Percentiles rank a stretch among this genome's conserved stretches.
Conservation (phyloP, 805 yeast species). For the Saturnispora serradocipensis region DNA sequence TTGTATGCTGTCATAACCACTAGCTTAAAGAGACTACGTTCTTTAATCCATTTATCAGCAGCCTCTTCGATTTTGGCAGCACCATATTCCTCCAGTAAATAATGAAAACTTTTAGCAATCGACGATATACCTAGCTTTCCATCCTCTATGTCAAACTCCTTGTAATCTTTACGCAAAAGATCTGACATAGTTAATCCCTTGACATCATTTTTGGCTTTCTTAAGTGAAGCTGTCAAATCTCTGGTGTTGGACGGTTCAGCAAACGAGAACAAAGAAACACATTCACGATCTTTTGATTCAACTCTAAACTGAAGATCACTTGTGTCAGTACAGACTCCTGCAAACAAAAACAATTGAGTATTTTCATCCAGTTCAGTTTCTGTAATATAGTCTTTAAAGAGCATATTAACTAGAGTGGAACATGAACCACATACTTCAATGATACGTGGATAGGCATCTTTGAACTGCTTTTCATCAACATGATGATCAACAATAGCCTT, state of each 20-base stretch:
- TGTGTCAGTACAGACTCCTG: constrained; percentile 75
- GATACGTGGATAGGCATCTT: constrained; percentile 50
- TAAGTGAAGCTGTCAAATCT: not conserved
- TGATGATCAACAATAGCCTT: constrained; percentile 81
- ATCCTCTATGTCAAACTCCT: constrained; percentile 43
- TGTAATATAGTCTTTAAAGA: constrained; percentile 22
- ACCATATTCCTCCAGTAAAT: constrained; percentile 32
- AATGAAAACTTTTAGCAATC: constrained; percentile 50
- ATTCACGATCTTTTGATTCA: constrained; percentile 46
- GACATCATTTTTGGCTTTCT: constrained; percentile 22
- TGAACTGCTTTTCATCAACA: constrained; percentile 49
- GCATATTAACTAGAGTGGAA: constrained; percentile 58
- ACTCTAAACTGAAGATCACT: constrained; percentile 55
- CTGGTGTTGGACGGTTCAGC: not conserved
- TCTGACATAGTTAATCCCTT: constrained; percentile 51
- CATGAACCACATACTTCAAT: constrained; percentile 68
- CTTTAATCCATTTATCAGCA: constrained; percentile 19
- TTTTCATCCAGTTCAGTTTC: constrained; percentile 7
- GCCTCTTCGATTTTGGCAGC: constrained; percentile 15
- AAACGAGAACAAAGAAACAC: constrained; percentile 31
- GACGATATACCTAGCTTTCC: constrained; percentile 67
- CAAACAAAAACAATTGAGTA: constrained; percentile 35
- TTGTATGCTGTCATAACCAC: constrained; percentile 42
- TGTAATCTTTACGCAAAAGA: constrained; percentile 75
- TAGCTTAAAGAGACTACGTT: constrained; percentile 30